Conservation (phyloP, 768 basidiomycete genomes). For the Exsudoporus frostii region DNA sequence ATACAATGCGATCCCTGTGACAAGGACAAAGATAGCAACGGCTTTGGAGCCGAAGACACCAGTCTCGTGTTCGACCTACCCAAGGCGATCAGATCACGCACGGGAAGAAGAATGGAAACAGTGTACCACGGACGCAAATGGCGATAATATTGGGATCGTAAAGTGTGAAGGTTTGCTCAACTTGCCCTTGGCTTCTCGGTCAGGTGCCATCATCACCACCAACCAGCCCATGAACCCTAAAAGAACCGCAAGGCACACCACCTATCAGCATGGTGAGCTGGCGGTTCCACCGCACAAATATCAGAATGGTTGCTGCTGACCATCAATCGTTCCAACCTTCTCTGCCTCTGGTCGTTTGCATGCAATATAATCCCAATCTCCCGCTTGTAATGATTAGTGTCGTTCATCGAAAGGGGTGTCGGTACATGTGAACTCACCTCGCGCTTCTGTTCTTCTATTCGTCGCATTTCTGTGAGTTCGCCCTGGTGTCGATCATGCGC, state of each 20-base stretch:
- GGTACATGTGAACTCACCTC: constrained; percentile 34
- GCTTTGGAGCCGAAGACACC: constrained; percentile 54
- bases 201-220: constrained; percentile 16
- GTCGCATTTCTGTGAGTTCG: constrained; percentile 44
- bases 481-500: constrained; percentile 46
- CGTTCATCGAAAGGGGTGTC: background rate
- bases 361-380: constrained; percentile 39
- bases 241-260: constrained; percentile 22
- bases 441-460: constrained; percentile 44
- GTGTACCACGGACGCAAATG: constrained; percentile 71
- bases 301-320: constrained; percentile 36
- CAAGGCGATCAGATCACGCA: constrained; percentile 1
- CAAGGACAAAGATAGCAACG: constrained; percentile 39
- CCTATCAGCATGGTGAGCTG: constrained; percentile 17
- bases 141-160: constrained; percentile 75
- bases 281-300: background rate
- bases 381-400: constrained; percentile 33
- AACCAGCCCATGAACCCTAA: constrained; percentile 21
- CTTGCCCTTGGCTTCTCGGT: constrained; percentile 8
- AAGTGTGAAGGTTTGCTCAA: constrained; percentile 49
- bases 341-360: constrained; percentile 47
- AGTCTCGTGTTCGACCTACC: constrained; percentile 71
- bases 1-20: constrained; percentile 42
- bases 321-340: constrained; percentile 48
- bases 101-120: background rate